These are phyloP conservation scores for Stemphylium beticola DNA, from an alignment of 2,329 filamentous ascomycete species.

Conservation along the genomic window DNA sequence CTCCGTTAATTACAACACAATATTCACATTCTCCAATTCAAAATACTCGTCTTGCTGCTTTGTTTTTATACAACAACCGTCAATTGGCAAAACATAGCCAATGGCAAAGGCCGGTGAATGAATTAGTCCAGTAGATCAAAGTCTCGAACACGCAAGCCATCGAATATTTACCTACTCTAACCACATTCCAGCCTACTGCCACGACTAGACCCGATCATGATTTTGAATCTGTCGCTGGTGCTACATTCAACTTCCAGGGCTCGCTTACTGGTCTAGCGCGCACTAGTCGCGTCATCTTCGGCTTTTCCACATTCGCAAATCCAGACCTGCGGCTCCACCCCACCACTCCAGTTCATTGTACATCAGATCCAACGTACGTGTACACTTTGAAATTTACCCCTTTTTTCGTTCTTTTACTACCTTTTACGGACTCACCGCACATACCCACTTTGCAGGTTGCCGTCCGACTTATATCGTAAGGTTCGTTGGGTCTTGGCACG, in stretches of 20 bases:
- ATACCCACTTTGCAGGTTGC: not conserved
- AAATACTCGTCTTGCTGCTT: not conserved
- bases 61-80: not conserved
- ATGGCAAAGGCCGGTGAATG: not conserved
- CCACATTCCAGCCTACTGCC: not conserved
- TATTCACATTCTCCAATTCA: not conserved
- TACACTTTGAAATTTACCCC: not conserved
- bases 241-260: conserved; percentile 5
- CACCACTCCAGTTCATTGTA: conserved; percentile 12
- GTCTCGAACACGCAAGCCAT: not conserved
- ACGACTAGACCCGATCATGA: not conserved
- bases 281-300: conserved; percentile 25
- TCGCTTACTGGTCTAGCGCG: conserved; percentile 30
- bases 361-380: conserved; percentile 13
- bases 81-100: not conserved
- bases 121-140: not conserved
- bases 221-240: conserved; percentile 6
- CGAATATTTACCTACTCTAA: not conserved
- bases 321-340: conserved; percentile 18
- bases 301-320: conserved; percentile 24
- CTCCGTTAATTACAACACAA: not conserved
- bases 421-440: not conserved
- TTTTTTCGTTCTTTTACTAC: not conserved
- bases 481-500: conserved; percentile 18
- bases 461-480: conserved; percentile 9